phyloP scores from a whole-genome alignment of 225 moss, liverwort and hornwort species.

The Sphagnum contortum region DNA sequence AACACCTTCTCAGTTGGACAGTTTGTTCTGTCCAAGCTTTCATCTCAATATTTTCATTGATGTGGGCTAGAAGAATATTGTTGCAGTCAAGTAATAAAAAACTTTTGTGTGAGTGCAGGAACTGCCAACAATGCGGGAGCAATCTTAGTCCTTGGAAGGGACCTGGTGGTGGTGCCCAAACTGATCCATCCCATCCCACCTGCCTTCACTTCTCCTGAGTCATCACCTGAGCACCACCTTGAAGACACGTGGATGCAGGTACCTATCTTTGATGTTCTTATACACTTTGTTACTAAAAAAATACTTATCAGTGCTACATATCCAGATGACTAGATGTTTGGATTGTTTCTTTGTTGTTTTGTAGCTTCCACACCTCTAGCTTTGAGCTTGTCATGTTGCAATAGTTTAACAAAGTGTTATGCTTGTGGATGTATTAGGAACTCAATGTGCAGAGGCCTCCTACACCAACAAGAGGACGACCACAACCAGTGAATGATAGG shows the following conservation, averaged over 20 bases:
- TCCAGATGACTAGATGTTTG: too few relatives aligned
- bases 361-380: too few relatives aligned
- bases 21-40: too few relatives aligned
- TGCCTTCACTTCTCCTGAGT: constrained; percentile 59
- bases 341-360: too few relatives aligned
- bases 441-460: constrained; percentile 79
- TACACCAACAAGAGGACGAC: constrained; percentile 71
- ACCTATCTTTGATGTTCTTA: background rate
- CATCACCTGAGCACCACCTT: constrained; percentile 59
- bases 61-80: too few relatives aligned
- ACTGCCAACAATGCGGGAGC: constrained; percentile 93
- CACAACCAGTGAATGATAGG: constrained; percentile 60
- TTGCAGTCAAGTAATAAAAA: background rate
- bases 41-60: too few relatives aligned
- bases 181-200: constrained; percentile 85
- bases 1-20: too few relatives aligned
- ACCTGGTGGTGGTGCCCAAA: constrained; percentile 80
- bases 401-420: background rate
- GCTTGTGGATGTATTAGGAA: constrained; percentile 24
- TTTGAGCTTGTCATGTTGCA: background rate
- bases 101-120: constrained; percentile 17
- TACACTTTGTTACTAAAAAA: too few relatives aligned
- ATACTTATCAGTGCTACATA: too few relatives aligned
- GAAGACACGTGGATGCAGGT: constrained; percentile 94
- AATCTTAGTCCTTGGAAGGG: constrained; percentile 75